A percentile compares a stretch with the other conserved stretches of the same genome.
Conservation (phyloP, 805 yeast genomes). For the Suhomyces kilbournensis region DNA sequence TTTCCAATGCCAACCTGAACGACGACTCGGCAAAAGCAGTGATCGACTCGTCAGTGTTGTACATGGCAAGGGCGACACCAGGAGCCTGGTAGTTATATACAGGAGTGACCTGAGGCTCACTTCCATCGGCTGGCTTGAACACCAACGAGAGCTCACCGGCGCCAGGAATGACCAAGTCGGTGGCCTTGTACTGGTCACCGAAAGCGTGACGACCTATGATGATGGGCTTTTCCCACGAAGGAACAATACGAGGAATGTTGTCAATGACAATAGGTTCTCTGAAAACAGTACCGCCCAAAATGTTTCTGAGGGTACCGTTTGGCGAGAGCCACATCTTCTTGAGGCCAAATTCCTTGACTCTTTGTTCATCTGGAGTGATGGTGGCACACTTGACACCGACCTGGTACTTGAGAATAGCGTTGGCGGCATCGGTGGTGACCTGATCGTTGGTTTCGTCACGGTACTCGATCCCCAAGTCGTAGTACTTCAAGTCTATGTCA, state of each 20-base stretch:
- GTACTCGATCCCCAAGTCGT: constrained; percentile 82
- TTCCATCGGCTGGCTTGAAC: constrained; percentile 69
- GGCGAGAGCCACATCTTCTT: constrained; percentile 98
- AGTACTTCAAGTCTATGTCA: constrained; percentile 85
- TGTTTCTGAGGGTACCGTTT: constrained; percentile 94
- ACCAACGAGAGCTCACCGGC: constrained; percentile 78
- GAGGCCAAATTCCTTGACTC: constrained; percentile 85
- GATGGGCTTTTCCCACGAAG: constrained; percentile 93
- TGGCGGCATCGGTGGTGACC: constrained; percentile 86
- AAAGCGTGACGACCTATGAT: constrained; percentile 96
- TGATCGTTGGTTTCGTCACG: constrained; percentile 86
- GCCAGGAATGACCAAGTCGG: constrained; percentile 74
- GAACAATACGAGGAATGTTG: constrained; percentile 80
- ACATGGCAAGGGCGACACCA: constrained; percentile 89
- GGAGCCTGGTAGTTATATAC: constrained; percentile 69
- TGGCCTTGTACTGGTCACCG: constrained; percentile 96
- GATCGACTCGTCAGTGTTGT: constrained; percentile 91
- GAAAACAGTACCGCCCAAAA: constrained; percentile 94
- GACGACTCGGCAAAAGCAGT: constrained; percentile 90
- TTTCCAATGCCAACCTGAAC: constrained; percentile 78
- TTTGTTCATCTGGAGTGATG: constrained; percentile 95
- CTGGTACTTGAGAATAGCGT: constrained; percentile 81
- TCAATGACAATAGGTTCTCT: constrained; percentile 94
- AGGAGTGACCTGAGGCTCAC: constrained; percentile 50
- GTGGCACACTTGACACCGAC: constrained; percentile 98